Evolutionary conservation across 208 protist genomes (phyloP).

Genomic region (Crithidia fasciculata): DNA sequence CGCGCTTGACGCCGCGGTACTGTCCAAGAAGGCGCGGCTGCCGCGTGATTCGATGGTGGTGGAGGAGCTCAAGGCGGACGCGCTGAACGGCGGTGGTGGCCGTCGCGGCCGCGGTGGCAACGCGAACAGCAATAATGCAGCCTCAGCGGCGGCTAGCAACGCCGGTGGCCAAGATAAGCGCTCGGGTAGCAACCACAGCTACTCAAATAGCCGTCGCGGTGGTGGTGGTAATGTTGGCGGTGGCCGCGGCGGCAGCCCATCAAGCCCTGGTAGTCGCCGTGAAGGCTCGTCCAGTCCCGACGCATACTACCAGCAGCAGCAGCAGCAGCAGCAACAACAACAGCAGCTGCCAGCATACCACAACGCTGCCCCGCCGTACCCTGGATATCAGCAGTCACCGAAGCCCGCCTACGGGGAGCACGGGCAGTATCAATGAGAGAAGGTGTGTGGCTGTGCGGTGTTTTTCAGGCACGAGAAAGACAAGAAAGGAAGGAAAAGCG

Average conservation of each 20-base stretch:
- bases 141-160: not conserved
- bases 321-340: conserved; percentile 9
- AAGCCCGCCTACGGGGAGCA: not conserved
- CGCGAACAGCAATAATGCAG: not conserved
- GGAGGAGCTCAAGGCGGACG: conserved; percentile 74
- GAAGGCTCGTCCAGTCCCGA: not conserved
- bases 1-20: conserved; percentile 56
- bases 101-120: conserved; percentile 22
- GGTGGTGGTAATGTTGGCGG: not conserved
- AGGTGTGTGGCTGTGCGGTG: not conserved
- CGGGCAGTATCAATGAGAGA: not conserved
- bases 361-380: conserved; percentile 6
- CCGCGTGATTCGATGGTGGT: conserved; percentile 85
- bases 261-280: not conserved
- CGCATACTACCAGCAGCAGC: not conserved
- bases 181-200: conserved; percentile 4
- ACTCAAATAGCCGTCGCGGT: conserved; percentile 1
- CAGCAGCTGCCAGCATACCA: conserved; percentile 12
- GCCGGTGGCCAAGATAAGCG: conserved; percentile 17
- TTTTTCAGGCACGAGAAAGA: not conserved
- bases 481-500: no score
- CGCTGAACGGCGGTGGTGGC: conserved; percentile 6
- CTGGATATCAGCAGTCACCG: conserved; percentile 13
- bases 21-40: conserved; percentile 67
- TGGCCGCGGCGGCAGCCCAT: not conserved